Evolutionary conservation across 2,329 filamentous ascomycete genomes (phyloP).

Genomic region (Cadophora sp.): DNA sequence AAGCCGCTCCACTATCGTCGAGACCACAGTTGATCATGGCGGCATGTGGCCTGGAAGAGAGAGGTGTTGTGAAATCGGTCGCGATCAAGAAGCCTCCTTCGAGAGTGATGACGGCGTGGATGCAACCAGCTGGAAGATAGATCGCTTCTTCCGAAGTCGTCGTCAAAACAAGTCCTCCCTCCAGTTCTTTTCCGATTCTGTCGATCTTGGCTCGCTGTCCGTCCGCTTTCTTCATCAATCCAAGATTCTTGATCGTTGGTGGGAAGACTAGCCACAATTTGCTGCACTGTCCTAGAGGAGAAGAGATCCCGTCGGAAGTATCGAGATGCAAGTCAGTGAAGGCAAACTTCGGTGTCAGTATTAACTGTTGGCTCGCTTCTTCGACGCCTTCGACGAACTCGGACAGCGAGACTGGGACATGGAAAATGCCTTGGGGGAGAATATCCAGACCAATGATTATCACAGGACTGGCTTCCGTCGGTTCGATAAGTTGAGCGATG

Average conservation of each 20-base stretch:
- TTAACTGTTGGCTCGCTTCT: constrained; percentile 21
- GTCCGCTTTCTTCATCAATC: constrained; percentile 17
- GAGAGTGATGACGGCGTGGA: constrained; percentile 29
- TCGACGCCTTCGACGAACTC: constrained; percentile 18
- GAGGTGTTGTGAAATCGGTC: constrained; percentile 26
- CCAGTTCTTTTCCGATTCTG: constrained; percentile 22
- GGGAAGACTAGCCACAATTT: constrained; percentile 31
- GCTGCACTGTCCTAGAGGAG: constrained; percentile 19
- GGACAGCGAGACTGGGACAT: constrained; percentile 10
- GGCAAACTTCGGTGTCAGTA: constrained; percentile 27
- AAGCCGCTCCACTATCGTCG: background rate
- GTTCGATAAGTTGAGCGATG: constrained; percentile 24
- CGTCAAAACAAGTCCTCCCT: constrained; percentile 26
- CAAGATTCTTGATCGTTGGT: constrained; percentile 27
- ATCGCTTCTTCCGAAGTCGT: constrained; percentile 26
- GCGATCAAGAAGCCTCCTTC: constrained; percentile 27
- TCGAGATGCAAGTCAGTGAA: constrained; percentile 29
- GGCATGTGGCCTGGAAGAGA: constrained; percentile 13
- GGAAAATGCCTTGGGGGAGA: background rate
- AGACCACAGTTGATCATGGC: constrained; percentile 10
- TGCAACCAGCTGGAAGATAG: constrained; percentile 27
- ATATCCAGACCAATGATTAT: constrained; percentile 16
- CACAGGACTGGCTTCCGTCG: constrained; percentile 4
- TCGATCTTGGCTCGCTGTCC: constrained; percentile 18
- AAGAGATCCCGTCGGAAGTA: constrained; percentile 22